Base-by-base conservation (phyloP, 345 rosid species). In the Brassica incana region DNA sequence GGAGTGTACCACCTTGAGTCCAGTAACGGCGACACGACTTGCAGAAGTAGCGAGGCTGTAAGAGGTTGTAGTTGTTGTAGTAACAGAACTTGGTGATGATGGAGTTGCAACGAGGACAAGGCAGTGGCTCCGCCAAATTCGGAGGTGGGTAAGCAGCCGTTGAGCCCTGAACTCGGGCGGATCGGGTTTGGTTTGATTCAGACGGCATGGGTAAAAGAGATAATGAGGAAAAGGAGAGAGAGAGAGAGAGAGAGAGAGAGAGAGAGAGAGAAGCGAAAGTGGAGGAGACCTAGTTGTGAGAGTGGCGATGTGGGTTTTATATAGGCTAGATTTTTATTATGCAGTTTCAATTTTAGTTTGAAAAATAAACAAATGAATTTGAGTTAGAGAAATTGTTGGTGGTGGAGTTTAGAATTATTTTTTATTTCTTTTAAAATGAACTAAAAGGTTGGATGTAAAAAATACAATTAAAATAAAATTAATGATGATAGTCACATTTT, bases 21-120 rank as follows among this genome's bases (percentile, higher is more conserved):
- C 98, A 93, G 87, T 93, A 93, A 45, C 98, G 92, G 30, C 98
- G 95, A 77, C 98, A 93, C 20, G 95, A 81, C 84, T 93, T 93
- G 82, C 98, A 93, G 87, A 88, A 93, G 85, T 93, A 93, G 38
- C 98, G 98, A 23, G 98, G 98, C 89, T 93, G 98, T 50, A 95
- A 90, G 79, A 88, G 89, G 82, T 93, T 94, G 82, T 94, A 94
- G 91, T 94, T 94, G 86, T 94, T 94, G 87, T 91, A 93, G 87
- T 93, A 93, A 71, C 98, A 93, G 87, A 93, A 93, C 82, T 93
- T 93, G 61, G 97, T 93, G 84, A 85, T 90, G 79, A 83, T 88
- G 14, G 98, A 93, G 77, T 93, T 90, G 29, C 98, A 93, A 25
- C 98, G 97, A 0, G 97, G 98, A 65, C 98, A 94, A 1, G 96